A percentile compares a stretch with the other conserved stretches of the same genome.
These are phyloP conservation scores for Lepidopterella palustris DNA, from an alignment of 495 filamentous ascomycete genomes.

Conservation along the genomic window DNA sequence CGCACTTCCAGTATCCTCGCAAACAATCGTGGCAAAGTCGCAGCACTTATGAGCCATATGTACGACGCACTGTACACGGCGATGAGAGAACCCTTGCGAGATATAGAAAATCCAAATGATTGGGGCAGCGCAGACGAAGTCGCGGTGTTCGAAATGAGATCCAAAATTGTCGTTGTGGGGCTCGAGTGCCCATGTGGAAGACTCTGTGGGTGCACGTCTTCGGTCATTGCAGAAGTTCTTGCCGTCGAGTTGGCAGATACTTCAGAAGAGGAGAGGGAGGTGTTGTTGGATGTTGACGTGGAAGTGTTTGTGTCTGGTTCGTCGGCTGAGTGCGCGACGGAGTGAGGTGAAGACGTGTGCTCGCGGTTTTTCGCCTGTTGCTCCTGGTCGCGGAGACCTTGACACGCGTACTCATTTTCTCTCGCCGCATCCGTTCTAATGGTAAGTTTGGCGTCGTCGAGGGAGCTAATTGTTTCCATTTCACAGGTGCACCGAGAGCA, in stretches of 20 bases:
- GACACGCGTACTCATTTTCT: neutral
- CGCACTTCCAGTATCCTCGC: conserved; percentile 56
- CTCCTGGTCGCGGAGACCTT: neutral
- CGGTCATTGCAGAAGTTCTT: conserved; percentile 22
- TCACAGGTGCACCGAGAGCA: neutral
- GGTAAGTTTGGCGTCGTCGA: neutral
- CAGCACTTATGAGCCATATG: conserved; percentile 27
- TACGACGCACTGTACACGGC: conserved; percentile 22
- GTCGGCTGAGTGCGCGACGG: conserved; percentile 14
- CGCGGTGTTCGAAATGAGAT: conserved; percentile 25
- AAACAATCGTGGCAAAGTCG: conserved; percentile 22
- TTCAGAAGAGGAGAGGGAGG: conserved; percentile 17
- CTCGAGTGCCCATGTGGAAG: conserved; percentile 11
- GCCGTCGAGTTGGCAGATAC: conserved; percentile 23
- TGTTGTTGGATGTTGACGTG: conserved; percentile 19
- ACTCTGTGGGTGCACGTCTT: conserved; percentile 15
- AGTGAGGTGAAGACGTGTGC: conserved; percentile 5
- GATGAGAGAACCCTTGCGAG: conserved; percentile 25
- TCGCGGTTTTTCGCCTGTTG: neutral
- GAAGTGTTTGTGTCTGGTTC: conserved; percentile 17
- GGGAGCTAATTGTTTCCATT: neutral
- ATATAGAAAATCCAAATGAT: conserved; percentile 27
- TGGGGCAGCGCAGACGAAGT: conserved; percentile 30
- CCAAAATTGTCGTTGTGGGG: conserved; percentile 22
- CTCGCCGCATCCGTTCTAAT: neutral